Evolutionary conservation across 1,284 basidiomycete species (phyloP), one percentile per base, ranked within the genome.

Genomic region (Cerrena zonata): DNA sequence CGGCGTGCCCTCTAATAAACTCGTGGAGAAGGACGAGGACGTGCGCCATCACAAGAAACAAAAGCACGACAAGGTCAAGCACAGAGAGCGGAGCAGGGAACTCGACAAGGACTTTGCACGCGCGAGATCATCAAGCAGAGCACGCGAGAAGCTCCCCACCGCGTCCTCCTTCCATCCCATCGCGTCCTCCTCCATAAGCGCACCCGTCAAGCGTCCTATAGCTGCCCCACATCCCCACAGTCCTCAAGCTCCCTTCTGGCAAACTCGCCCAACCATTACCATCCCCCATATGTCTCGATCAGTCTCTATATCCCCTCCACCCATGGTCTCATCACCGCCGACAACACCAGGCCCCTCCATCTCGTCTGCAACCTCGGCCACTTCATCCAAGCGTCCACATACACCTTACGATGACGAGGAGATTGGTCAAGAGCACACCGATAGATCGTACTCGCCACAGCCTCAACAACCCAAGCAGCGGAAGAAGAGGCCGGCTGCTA

Each of bases 301-400:
- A 21, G 72, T 80, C 24, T 87, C 85, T n/a, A 77, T 87, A 47
- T 85, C 84, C 18, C 85, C 86, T 45, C 84, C 86, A 15, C 84
- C 83, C 41, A 75, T 78, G 65, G 72, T 73, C 23, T 82, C 76
- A 4, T 83, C 82, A 5, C 83, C 82, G 15, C 76, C 75, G 34
- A 80, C 82, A 21, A 89, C 87, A 0, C 86, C 86, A 4, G 84
- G 79, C 10, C 84, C 84, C 2, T 86, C 84, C 45, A 74, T 78
- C 52, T 86, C 86, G 10, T 84, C 84, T 1, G 74, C 75, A 53
- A 84, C 83, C 5, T 89, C 87, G 1, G 77, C 78, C 72, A 83
- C 82, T 10, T 89, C 87, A 13, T 88, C 86, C 36, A 89, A 89
- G 69, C 75, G 86, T 53, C 86, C 83, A 24, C 78, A 70, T 54